These are phyloP conservation scores for Plantago major DNA, from an alignment of 257 asterid species.

Conservation along the genomic window DNA sequence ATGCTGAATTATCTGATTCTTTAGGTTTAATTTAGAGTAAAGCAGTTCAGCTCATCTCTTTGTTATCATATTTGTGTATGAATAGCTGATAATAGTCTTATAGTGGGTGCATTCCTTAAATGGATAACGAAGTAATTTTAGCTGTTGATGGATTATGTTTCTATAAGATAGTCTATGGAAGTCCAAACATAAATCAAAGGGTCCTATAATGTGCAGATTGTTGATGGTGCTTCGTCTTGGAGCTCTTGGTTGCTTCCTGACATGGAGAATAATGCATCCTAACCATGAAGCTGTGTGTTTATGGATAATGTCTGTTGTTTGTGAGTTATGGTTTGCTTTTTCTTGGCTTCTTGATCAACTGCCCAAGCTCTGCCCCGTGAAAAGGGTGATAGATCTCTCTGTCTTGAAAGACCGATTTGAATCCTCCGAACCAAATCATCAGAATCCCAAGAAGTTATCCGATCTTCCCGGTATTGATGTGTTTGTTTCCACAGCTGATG, in stretches of 20 bases:
- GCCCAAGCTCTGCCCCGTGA: conserved; percentile 88
- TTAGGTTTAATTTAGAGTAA: background rate
- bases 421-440: conserved; percentile 62
- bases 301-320: conserved; percentile 83
- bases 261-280: conserved; percentile 84
- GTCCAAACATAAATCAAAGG: background rate
- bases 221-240: conserved; percentile 69
- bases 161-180: background rate
- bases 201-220: conserved; percentile 38
- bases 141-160: background rate
- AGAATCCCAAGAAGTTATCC: conserved; percentile 73
- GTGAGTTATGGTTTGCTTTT: conserved; percentile 90
- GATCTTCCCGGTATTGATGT: conserved; percentile 88
- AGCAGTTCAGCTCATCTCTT: too few relatives aligned
- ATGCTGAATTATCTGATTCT: background rate
- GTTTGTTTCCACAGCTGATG: conserved; percentile 84
- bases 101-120: too few relatives aligned
- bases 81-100: too few relatives aligned
- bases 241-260: conserved; percentile 65
- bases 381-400: conserved; percentile 64
- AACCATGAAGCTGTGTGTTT: conserved; percentile 87
- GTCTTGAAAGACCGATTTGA: conserved; percentile 74
- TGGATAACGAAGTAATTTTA: too few relatives aligned
- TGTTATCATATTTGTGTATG: too few relatives aligned
- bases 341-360: conserved; percentile 93